A percentile compares a stretch with the other conserved stretches of the same genome.
phyloP scores from a whole-genome alignment of 2,329 filamentous ascomycete genomes.

The Chaetomiaceae sp. region DNA sequence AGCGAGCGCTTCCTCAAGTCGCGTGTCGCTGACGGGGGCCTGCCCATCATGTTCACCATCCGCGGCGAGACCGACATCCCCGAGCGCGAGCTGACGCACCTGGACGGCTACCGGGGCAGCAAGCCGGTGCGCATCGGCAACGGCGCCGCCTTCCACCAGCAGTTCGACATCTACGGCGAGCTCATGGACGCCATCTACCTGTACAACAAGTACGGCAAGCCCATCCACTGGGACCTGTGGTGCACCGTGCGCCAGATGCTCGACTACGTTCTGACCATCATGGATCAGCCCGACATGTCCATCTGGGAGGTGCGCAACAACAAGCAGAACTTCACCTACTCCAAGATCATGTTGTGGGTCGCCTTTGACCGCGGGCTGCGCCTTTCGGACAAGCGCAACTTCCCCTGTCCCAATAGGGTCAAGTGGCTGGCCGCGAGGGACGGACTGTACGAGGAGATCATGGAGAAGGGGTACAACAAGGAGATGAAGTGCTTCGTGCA shows the following conservation, averaged over 20 bases:
- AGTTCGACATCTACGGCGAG: slow-evolving; percentile 77
- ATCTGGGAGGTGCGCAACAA: slow-evolving; percentile 77
- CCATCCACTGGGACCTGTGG: slow-evolving; percentile 74
- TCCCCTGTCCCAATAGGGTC: slow-evolving; percentile 66
- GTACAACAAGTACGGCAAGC: slow-evolving; percentile 76
- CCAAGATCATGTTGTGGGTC: slow-evolving; percentile 82
- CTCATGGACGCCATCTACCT: slow-evolving; percentile 73
- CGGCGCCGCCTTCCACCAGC: slow-evolving; percentile 69
- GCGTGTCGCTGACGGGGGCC: slow-evolving; percentile 53
- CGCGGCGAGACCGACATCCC: slow-evolving; percentile 70
- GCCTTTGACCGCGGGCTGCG: slow-evolving; percentile 72
- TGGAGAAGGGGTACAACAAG: slow-evolving; percentile 71
- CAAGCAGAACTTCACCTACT: slow-evolving; percentile 75
- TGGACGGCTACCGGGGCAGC: slow-evolving; percentile 69
- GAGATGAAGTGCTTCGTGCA: slow-evolving; percentile 68
- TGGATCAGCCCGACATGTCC: slow-evolving; percentile 68
- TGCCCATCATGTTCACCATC: slow-evolving; percentile 82
- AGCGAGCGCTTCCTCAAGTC: slow-evolving; percentile 64
- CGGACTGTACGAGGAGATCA: slow-evolving; percentile 67
- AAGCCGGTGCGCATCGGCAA: slow-evolving; percentile 73
- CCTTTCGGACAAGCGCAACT: slow-evolving; percentile 67
- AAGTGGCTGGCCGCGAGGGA: slow-evolving; percentile 66
- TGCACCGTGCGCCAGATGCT: slow-evolving; percentile 63
- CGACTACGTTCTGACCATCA: slow-evolving; percentile 66
- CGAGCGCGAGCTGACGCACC: slow-evolving; percentile 62